Base-by-base conservation (phyloP, 1,284 basidiomycete species). In the Hymenochaete sp. region DNA sequence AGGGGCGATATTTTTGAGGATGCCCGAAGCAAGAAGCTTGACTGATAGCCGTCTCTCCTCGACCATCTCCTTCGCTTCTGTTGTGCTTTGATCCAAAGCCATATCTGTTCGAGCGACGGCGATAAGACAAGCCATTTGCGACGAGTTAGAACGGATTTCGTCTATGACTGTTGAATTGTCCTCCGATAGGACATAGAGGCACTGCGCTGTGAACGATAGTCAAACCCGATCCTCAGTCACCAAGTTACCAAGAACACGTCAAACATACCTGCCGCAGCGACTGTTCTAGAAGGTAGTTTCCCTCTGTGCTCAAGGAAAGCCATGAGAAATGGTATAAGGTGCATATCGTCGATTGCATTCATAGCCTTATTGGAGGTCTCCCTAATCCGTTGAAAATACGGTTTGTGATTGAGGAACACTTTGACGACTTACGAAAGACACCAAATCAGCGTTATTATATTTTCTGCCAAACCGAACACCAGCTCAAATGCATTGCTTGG, bases 331-430 rank as follows among this genome's bases (percentile, higher is more conserved):
- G 84, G 82, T 10, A 82, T 67, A 7, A 89, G 71, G 14, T 75
- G 70, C 3, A 88, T 77, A 28, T 79, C 75, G 60, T 93, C 93
- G 59, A 95, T 82, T 13, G 86, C 82, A 55, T 77, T 81, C 54
- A 93, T 69, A 3, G 90, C 88, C 66, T 93, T 93, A 64, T 91
- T 88, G 44, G 85, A 92, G 1, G 90, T 91, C 70, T 92, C 88
- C 60, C 88, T 88, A 70, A 62, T 53, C 63, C 40, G 57, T 63
- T 63, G 63, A 57, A 55, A 44, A 56, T 36, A 53, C 45, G 39
- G 27, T 44, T 18, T 21, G n/a, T 33, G 21, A 32, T 44, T 26
- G 33, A 31, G 5, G 24, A 11, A 18, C 41, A 11, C 25, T 8
- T 42, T 45, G 32, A 11, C 7, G 3, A 71, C 87, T 75, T 65